These are phyloP conservation scores for Aegilops umbellulata DNA, from an alignment of 176 grass and related monocot species.

Conservation along the genomic window DNA sequence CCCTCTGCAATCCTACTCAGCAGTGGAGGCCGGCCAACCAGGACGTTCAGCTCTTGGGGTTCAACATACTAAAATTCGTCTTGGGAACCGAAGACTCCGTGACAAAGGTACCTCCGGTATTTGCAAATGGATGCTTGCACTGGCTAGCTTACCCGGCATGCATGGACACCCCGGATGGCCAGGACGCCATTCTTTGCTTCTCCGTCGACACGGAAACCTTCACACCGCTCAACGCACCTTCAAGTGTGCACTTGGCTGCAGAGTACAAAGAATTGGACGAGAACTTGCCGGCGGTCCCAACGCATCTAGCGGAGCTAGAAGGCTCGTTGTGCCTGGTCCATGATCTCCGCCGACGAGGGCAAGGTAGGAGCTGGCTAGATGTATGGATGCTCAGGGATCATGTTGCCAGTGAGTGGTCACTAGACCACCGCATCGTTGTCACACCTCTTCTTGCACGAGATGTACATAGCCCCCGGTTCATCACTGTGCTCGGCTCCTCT, in stretches of 20 bases:
- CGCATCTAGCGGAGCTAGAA: conserved; percentile 5
- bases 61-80: too few species aligned
- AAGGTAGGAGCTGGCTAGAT: not conserved
- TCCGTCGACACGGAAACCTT: not conserved
- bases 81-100: not conserved
- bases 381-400: not conserved
- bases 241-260: not conserved
- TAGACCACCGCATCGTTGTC: not conserved
- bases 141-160: not conserved
- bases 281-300: not conserved
- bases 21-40: not conserved
- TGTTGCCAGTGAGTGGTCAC: not conserved
- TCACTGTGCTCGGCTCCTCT: conserved; percentile 15
- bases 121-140: not conserved
- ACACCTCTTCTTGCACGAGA: not conserved
- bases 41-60: not conserved
- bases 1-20: not conserved
- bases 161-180: too few species aligned
- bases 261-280: not conserved
- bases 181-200: not conserved
- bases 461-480: conserved; percentile 4
- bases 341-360: not conserved
- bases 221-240: not conserved
- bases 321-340: conserved; percentile 21
- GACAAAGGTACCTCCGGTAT: not conserved